Conservation (phyloP, 2,329 filamentous ascomycete genomes). For the Aspergillus persii region DNA sequence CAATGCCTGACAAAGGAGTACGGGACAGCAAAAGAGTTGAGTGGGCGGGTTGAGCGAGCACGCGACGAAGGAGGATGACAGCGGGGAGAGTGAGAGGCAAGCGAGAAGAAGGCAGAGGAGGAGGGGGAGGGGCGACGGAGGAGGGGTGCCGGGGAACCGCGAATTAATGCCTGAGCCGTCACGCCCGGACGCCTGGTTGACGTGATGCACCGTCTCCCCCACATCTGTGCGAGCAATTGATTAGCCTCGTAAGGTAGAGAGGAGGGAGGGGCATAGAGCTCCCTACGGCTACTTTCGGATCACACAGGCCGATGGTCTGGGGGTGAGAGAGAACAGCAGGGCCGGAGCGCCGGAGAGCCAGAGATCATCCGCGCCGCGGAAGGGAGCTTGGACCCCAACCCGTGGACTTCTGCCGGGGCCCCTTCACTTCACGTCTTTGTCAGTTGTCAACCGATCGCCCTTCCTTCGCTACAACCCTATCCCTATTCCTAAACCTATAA, state of each 20-base stretch:
- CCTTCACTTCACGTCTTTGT: no score
- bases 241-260: no score
- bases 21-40: conserved; percentile 17
- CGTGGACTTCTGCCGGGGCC: no score
- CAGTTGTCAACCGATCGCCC: no score
- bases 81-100: conserved; percentile 13
- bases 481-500: no score
- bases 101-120: conserved; percentile 19
- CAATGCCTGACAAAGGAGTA: conserved; percentile 33
- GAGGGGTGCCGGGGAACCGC: conserved; percentile 20
- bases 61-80: conserved; percentile 11
- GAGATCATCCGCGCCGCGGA: not conserved
- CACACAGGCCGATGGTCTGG: not conserved
- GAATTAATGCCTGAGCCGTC: conserved; percentile 21
- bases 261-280: not conserved
- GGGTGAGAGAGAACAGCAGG: not conserved
- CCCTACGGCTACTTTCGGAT: conserved; percentile 24
- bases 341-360: not conserved
- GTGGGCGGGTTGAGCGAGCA: conserved; percentile 12
- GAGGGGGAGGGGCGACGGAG: conserved; percentile 18
- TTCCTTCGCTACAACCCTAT: not conserved
- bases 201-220: conserved; percentile 35
- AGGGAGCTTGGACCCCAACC: conserved; percentile 3
- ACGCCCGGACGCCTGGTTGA: conserved; percentile 23
- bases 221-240: conserved; percentile 25